Evolutionary conservation across 805 yeast species (phyloP), one percentile per base, ranked within the genome.

Genomic region (Saccharomycopsis malanga): DNA sequence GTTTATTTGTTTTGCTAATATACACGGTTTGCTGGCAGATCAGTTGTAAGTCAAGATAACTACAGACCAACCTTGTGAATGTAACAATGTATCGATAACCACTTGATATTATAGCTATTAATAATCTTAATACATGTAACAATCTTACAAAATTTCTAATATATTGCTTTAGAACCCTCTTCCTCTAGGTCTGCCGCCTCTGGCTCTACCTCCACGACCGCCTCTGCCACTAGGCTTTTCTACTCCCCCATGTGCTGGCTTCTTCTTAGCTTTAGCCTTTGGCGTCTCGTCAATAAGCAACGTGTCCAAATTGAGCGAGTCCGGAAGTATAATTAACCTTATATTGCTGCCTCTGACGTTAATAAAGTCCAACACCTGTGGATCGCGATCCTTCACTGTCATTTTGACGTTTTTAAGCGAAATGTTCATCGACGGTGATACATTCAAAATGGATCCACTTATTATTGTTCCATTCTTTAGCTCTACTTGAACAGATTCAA

Each of bases 361-460:
- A 55, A 85, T 77, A 59, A 69, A 79, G 54, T 81, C 86, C 54
- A 85, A 62, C 17, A 70, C 61, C 44, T 76, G 72, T 1, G 91
- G 85, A 48, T 79, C 84, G 50, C 83, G 77, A 58, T 78, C 73
- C 45, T 73, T 76, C 41, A 80, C 72, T 9, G 84, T 77, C 76
- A 85, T 77, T 54, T 79, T 82, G 50, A 82, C 85, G 54, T 79
- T 80, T 56, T 78, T 74, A 55, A 84, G 62, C 5, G 82, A 75
- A 39, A 87, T 74, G 61, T 84, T 84, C 94, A 84, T 84, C 54
- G 80, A 71, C n/a, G 91, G 89, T 4, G 87, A 69, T 35, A 86
- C 87, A n/a, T 86, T 75, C 25, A 81, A 72, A 20, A 84, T 69
- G 34, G 84, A 80, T 0, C 94, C 94, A 39, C 80, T 71, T 12